phyloP scores from a whole-genome alignment of 495 filamentous ascomycete genomes.

The Cudoniella acicularis region DNA sequence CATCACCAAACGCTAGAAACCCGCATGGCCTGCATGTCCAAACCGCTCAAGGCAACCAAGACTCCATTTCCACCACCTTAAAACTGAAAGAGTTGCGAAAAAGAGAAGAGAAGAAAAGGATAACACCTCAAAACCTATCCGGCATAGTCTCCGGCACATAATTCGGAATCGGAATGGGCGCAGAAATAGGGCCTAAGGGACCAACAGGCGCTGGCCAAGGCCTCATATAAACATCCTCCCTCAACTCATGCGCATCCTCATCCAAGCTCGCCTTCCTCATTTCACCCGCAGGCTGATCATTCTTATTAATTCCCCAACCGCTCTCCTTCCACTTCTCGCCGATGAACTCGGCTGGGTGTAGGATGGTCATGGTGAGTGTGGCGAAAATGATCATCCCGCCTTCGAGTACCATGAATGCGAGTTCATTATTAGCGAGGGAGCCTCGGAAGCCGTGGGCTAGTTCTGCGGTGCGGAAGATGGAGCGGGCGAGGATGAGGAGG shows the following conservation, averaged over 20 bases:
- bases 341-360: slow-evolving; percentile 32
- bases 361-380: slow-evolving; percentile 35
- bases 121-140: too few species aligned
- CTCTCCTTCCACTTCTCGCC: slow-evolving; percentile 17
- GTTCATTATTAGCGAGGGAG: slow-evolving; percentile 43
- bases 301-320: background rate
- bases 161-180: too few species aligned
- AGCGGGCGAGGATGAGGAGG: slow-evolving; percentile 33
- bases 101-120: too few species aligned
- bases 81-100: too few species aligned
- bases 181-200: too few species aligned
- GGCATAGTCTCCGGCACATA: too few species aligned
- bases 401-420: slow-evolving; percentile 54
- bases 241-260: background rate
- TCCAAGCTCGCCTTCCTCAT: background rate
- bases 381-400: slow-evolving; percentile 51
- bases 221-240: background rate
- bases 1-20: too few species aligned
- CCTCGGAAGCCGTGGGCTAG: slow-evolving; percentile 31
- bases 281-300: too few species aligned
- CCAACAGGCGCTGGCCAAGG: background rate
- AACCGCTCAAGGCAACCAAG: too few species aligned
- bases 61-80: too few species aligned
- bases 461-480: slow-evolving; percentile 33
- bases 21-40: too few species aligned